phyloP scores from a whole-genome alignment of 805 yeast genomes.

The Sugiyamaella mastotermitis region DNA sequence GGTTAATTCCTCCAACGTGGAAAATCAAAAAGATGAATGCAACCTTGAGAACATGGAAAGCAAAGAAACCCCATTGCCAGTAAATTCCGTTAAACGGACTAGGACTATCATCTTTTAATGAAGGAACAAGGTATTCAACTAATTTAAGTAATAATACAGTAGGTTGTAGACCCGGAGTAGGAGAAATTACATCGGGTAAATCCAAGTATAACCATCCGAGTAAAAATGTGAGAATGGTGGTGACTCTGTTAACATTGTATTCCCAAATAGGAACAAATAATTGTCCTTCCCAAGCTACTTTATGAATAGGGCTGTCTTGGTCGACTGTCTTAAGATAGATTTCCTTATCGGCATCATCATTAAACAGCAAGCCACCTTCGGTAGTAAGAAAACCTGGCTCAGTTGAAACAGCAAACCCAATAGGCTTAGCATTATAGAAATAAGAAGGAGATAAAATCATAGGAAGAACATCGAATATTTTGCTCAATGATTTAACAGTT shows the following conservation, averaged over 20 bases:
- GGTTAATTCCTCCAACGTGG: constrained; percentile 73
- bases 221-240: constrained; percentile 23
- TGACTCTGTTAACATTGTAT: constrained; percentile 31
- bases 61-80: constrained; percentile 61
- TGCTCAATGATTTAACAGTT: constrained; percentile 52
- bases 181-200: constrained; percentile 80
- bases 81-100: constrained; percentile 35
- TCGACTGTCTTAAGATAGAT: constrained; percentile 41
- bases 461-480: constrained; percentile 62
- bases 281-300: constrained; percentile 84
- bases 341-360: constrained; percentile 46
- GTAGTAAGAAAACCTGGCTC: constrained; percentile 80
- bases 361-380: constrained; percentile 73
- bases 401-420: constrained; percentile 53
- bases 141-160: constrained; percentile 49
- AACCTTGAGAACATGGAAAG: constrained; percentile 63
- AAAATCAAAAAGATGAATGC: constrained; percentile 49
- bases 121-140: constrained; percentile 33
- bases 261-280: constrained; percentile 72
- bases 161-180: constrained; percentile 86
- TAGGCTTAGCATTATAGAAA: constrained; percentile 61
- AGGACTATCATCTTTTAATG: constrained; percentile 41
- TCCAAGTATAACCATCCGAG: constrained; percentile 84
- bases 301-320: constrained; percentile 46
- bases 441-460: constrained; percentile 74